Conservation (phyloP, 1,284 basidiomycete genomes). For the Athelia psychrophila region DNA sequence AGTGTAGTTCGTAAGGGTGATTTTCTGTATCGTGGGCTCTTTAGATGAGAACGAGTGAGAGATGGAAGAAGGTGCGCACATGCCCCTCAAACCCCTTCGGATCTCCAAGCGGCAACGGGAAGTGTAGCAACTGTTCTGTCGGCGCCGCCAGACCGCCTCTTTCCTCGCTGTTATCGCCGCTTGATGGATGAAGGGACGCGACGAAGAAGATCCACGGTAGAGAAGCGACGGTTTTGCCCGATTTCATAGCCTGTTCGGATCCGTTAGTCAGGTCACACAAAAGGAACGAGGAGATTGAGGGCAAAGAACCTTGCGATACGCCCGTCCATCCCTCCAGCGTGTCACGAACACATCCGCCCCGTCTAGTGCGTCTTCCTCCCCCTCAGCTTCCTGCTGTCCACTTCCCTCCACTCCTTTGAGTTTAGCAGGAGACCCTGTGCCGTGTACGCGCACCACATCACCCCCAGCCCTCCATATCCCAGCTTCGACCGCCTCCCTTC, state of each 20-base stretch:
- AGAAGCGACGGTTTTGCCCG: conserved; percentile 70
- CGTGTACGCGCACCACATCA: conserved; percentile 33
- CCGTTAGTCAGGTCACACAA: neutral
- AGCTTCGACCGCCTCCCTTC: conserved; percentile 52
- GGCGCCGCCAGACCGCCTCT: neutral
- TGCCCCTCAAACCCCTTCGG: conserved; percentile 42
- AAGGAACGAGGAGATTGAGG: neutral
- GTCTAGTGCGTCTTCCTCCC: conserved; percentile 26
- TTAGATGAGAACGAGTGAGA: neutral
- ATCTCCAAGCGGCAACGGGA: conserved; percentile 42
- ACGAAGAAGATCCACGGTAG: neutral
- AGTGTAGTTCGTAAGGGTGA: conserved; percentile 88
- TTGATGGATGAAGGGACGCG: neutral
- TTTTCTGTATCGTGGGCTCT: conserved; percentile 39
- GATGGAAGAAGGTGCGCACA: conserved; percentile 22
- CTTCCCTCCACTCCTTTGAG: conserved; percentile 32
- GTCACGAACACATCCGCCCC: conserved; percentile 70
- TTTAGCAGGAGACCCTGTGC: too few species aligned
- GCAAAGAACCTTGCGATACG: conserved; percentile 60
- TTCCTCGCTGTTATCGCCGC: too few species aligned
- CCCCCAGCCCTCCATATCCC: conserved; percentile 60
- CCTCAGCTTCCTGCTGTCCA: conserved; percentile 28
- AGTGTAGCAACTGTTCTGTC: conserved; percentile 38
- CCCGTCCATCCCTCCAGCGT: conserved; percentile 60
- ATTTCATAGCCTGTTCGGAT: conserved; percentile 49